A percentile compares a stretch with the other conserved stretches of the same genome.
Conservation (phyloP, 2,329 filamentous ascomycete species). For the Fusarium irregulare region DNA sequence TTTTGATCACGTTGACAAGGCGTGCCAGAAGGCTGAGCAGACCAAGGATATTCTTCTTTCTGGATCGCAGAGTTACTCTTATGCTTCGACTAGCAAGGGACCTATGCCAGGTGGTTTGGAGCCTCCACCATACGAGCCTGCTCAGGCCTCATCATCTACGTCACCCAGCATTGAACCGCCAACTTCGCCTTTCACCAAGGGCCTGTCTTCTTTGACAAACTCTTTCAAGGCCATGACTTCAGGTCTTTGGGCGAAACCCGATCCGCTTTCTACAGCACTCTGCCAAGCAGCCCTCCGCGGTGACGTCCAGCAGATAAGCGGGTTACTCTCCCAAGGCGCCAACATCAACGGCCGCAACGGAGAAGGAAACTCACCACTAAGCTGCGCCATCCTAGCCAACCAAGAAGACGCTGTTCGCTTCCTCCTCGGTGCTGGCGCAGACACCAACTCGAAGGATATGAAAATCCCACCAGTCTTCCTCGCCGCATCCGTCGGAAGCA, state of each 20-base stretch:
- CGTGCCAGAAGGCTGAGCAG: slow-evolving; percentile 32
- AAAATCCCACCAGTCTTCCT: slow-evolving; percentile 51
- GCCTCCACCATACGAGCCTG: slow-evolving; percentile 44
- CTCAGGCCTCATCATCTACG: slow-evolving; percentile 24
- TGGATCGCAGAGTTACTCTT: not conserved
- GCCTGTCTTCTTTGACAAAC: slow-evolving; percentile 48
- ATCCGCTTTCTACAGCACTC: slow-evolving; percentile 52
- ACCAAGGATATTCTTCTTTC: slow-evolving; percentile 33
- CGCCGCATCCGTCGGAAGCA: slow-evolving; percentile 48
- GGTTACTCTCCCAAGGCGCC: slow-evolving; percentile 50
- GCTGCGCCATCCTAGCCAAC: slow-evolving; percentile 50
- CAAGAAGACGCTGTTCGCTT: slow-evolving; percentile 49
- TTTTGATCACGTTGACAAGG: slow-evolving; percentile 35
- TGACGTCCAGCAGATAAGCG: slow-evolving; percentile 50
- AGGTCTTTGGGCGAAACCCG: slow-evolving; percentile 49
- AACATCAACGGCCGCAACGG: slow-evolving; percentile 54
- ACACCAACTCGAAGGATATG: slow-evolving; percentile 36
- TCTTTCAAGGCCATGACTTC: slow-evolving; percentile 53
- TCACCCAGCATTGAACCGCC: slow-evolving; percentile 8
- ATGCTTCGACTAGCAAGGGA: slow-evolving; percentile 33
- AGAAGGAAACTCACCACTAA: slow-evolving; percentile 50
- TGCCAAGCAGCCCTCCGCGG: slow-evolving; percentile 51
- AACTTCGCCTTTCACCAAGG: slow-evolving; percentile 30
- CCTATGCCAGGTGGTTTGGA: slow-evolving; percentile 19
- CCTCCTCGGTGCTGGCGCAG: slow-evolving; percentile 50